Base-by-base conservation (phyloP, 306 rosid genomes). In the Glycine soja region DNA sequence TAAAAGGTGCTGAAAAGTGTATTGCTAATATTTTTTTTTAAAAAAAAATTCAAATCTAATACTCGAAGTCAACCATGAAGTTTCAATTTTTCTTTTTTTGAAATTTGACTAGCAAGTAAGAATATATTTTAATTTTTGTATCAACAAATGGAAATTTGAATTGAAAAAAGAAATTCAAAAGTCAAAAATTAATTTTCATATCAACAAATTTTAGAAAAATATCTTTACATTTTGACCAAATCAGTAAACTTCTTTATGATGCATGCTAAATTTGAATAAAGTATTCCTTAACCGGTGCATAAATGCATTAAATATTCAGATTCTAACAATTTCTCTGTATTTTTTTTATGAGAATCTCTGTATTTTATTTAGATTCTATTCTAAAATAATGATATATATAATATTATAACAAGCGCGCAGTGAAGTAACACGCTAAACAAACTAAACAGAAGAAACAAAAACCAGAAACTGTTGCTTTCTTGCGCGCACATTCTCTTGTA, bases 381-480 rank as follows among this genome's bases (percentile, higher is more conserved):
- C 43, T 38, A 24, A 24, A 24, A 24, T 24, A 1, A 24, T 24
- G 30, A 24, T 24, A 24, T 24, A 24, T 24, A 24, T 24, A 24
- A 24, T 24, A 24, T 24, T 24, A 24, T 30, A 72, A 87, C 88
- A 47, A 86, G 84, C 30, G 30, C 30, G 30, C 1, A 24, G 30
- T 64, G 82, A 47, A 83, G 81, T 63, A 67, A 75, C 76, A 80
- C 76, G 76, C 85, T 75, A 80, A 77, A 76, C 30, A 1, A 24
- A 24, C 1, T 1, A 24, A 24, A 24, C 42, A 80, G 34, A 72
- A 65, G 53, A 74, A 74, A 76, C 52, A 57, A 72, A 79, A 71
- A 84, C 70, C 42, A 61, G 52, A 81, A 86, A 82, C 88, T 80
- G 86, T 87, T 86, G 85, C 86, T 81, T 82, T 89, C 87, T 50